Base-by-base conservation (phyloP, 2,329 filamentous ascomycete species). In the Sporothrix luriei region DNA sequence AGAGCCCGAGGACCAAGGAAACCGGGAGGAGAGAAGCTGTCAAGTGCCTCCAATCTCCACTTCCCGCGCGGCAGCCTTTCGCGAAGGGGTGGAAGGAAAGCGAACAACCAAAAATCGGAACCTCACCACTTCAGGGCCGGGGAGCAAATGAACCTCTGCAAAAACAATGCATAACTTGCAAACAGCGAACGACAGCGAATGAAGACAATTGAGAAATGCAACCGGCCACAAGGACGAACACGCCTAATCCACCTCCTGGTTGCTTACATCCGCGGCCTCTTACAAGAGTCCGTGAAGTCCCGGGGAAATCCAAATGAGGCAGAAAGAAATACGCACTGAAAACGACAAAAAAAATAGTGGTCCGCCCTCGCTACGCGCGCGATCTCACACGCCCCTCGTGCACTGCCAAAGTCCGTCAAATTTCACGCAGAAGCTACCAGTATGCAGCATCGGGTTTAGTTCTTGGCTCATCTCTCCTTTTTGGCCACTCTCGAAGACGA, bases 371-470 rank as follows among this genome's bases (percentile, higher is more conserved):
- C 40, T 33, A 16, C 43, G 61, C 43, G 16, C 61, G 61, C 61
- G 61, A 48, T 38, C 26, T n/a, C 29, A 29, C 43, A 29, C 43
- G 43, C 43, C 43, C 43, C 61, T 38, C 26, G 11, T 24, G 43
- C 55, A 21, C 55, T 38, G n/a, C 16, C n/a, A n/a, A 43, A 62
- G 57, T 62, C 57, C 57, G 57, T 40, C 62, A 52, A 65, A 38
- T 51, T 49, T 65, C 62, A 51, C 46, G 62, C 43, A 65, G n/a
- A 52, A 33, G 46, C 46, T 52, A 65, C 51, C 61, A 49, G 61
- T 49, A 10, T 19, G 14, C 38, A n/a, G 24, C 33, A 19, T 21
- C 19, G 13, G 21, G 26, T 61, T 61, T 21, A 3, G 57, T 43
- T 61, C 29, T 59, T 64, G 49, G 61, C 14, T 29, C 26, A 46